Evolutionary conservation across 768 basidiomycete species (phyloP), one percentile per base, ranked within the genome.

Genomic region (Boletus sensibilis): DNA sequence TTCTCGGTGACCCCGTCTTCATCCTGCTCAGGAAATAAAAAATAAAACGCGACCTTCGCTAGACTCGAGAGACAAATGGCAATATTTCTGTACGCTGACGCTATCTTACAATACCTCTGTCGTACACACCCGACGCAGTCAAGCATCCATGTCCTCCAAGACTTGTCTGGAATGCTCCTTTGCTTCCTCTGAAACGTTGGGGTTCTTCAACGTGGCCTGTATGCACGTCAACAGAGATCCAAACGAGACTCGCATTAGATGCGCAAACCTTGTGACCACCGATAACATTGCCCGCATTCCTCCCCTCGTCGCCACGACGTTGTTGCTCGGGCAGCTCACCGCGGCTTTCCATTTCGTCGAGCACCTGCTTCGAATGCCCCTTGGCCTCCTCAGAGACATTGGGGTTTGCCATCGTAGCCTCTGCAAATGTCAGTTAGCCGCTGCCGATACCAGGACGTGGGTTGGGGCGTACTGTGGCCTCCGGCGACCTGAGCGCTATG

Each of bases 1-100:
- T 96, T 14, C 84, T 98, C 5, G 95, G 96, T 29, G 94, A 98
- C 67, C 90, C 94, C 47, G 81, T 98, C 52, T 98, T 92, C 72
- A 76, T 97, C 40, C 80, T 98, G 34, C 82, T 98, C 75, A 81
- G 95, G 65, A 87, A 84, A 77, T 92, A 76, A 33, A 14, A 13
- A 9, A 8, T 1, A 9, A 77, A 56, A 18, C 20, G 13, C 47
- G 40, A 42, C n/a, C 13, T 35, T 37, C 33, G 23, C 45, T 5
- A 13, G 27, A 20, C 20, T 50, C 29, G 12, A 31, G 31, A n/a
- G 40, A 49, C 33, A 43, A 33, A 46, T 16, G 37, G 16, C 18
- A 3, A 10, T 40, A 31, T 12, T 12, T n/a, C 23, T 42, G 18
- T 57, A 51, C 23, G 27, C 40, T 49, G n/a, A 49, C 23, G 33